phyloP scores from a whole-genome alignment of 2,329 filamentous ascomycete species.

The Penicillium frequentans region DNA sequence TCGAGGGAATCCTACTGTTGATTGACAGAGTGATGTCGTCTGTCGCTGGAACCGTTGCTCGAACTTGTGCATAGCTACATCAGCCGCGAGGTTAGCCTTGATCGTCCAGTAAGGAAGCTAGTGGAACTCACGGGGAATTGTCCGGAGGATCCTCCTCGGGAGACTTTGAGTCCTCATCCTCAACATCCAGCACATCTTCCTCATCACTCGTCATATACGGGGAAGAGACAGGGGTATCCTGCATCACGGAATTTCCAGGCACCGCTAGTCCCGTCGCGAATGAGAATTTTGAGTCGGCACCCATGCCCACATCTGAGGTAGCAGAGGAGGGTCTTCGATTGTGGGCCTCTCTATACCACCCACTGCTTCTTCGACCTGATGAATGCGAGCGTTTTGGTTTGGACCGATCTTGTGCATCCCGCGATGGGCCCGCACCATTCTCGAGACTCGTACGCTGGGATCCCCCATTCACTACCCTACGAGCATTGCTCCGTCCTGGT shows the following conservation, averaged over 20 bases:
- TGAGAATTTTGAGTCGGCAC: constrained; percentile 32
- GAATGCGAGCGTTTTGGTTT: constrained; percentile 16
- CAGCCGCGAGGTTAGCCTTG: neutral
- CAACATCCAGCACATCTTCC: constrained; percentile 25
- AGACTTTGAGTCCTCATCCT: constrained; percentile 32
- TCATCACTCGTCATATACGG: constrained; percentile 22
- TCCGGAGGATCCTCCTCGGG: constrained; percentile 35
- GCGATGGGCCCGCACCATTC: constrained; percentile 15
- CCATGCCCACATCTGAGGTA: constrained; percentile 33
- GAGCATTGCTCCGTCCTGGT: neutral
- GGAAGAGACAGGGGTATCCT: constrained; percentile 24
- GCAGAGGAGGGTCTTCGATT: constrained; percentile 28
- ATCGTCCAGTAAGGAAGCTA: neutral
- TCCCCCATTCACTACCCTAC: neutral
- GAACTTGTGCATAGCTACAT: constrained; percentile 67
- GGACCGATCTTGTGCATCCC: constrained; percentile 3
- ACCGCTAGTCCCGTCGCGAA: constrained; percentile 30
- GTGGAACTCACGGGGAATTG: constrained; percentile 29
- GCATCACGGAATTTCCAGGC: constrained; percentile 24
- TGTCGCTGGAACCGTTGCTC: constrained; percentile 73
- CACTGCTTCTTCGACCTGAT: constrained; percentile 15
- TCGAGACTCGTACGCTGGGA: constrained; percentile 12
- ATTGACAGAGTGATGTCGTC: constrained; percentile 79
- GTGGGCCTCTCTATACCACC: constrained; percentile 9
- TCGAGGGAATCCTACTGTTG: constrained; percentile 53